Evolutionary conservation across 768 basidiomycete species (phyloP).

Genomic region (Kwoniella sp.): DNA sequence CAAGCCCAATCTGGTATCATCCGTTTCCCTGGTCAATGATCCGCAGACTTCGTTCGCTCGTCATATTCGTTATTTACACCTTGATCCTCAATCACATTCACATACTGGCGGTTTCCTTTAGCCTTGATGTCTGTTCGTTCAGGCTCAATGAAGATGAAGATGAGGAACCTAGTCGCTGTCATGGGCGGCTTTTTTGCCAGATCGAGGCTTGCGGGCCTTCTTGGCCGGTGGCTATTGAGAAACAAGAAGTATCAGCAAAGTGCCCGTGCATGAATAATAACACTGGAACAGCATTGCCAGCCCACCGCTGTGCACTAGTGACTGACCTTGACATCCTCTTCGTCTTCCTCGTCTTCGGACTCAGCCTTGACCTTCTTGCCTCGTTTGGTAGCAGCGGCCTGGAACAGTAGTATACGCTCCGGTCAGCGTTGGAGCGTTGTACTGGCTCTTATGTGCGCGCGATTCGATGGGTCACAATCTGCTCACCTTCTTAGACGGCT

Average conservation of each 20-base stretch:
- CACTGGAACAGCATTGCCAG: conserved; percentile 10
- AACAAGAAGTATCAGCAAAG: conserved; percentile 54
- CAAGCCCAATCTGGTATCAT: too few relatives aligned
- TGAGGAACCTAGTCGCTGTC: conserved; percentile 16
- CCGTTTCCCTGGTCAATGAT: too few relatives aligned
- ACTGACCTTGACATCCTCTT: conserved; percentile 30
- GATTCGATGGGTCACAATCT: too few relatives aligned
- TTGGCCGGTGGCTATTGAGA: conserved; percentile 13
- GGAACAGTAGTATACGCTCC: conserved; percentile 37
- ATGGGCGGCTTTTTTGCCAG: conserved; percentile 11
- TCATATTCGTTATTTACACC: too few relatives aligned
- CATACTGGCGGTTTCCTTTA: too few relatives aligned
- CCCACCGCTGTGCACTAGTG: neutral
- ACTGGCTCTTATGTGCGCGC: too few relatives aligned
- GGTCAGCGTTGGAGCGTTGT: too few relatives aligned
- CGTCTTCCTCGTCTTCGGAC: conserved; percentile 27
- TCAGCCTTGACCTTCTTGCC: conserved; percentile 25
- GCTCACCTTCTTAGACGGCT: conserved; percentile 44
- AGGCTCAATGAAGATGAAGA: too few relatives aligned
- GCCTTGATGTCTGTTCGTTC: too few relatives aligned
- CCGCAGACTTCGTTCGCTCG: too few relatives aligned
- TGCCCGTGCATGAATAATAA: too few relatives aligned
- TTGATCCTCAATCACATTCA: too few relatives aligned
- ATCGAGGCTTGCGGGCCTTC: conserved; percentile 24
- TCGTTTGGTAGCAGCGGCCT: conserved; percentile 10